Conservation (phyloP, 352 stramenopile species). For the Thraustochytrium sp. region DNA sequence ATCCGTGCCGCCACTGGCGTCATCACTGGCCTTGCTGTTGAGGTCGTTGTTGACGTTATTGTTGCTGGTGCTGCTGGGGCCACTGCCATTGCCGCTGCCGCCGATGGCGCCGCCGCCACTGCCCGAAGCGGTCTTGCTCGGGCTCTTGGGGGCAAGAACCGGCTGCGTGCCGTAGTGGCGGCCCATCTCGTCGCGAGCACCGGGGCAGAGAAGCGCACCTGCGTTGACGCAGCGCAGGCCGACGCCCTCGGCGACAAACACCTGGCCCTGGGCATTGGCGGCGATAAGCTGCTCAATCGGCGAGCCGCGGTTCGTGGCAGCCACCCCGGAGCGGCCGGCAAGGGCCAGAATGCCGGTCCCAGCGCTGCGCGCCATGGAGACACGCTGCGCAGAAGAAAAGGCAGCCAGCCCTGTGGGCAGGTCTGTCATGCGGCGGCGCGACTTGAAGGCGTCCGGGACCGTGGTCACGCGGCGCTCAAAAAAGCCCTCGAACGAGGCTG, state of each 20-base stretch:
- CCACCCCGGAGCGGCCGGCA: not conserved
- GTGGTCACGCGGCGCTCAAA: not conserved
- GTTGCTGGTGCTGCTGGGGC: too few relatives aligned
- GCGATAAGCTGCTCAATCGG: not conserved
- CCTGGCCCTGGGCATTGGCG: not conserved
- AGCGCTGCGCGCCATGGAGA: not conserved
- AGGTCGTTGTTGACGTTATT: too few relatives aligned
- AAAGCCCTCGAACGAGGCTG: not conserved
- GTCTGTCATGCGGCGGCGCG: not conserved
- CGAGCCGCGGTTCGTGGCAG: not conserved
- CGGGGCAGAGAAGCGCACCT: not conserved
- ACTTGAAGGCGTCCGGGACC: not conserved
- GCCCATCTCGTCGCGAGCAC: not conserved
- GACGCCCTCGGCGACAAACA: conserved; percentile 27
- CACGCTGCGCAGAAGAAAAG: not conserved
- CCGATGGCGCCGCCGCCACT: too few relatives aligned
- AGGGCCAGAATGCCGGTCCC: not conserved
- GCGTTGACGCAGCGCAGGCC: conserved; percentile 3
- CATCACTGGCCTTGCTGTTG: too few relatives aligned
- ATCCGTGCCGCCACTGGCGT: too few relatives aligned
- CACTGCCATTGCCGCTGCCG: too few relatives aligned
- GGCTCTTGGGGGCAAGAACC: too few relatives aligned
- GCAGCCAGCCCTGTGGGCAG: not conserved
- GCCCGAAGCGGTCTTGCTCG: too few relatives aligned
- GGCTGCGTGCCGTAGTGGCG: not conserved